Evolutionary conservation across 2,329 filamentous ascomycete species (phyloP).

Genomic region (Diaporthe vexans): DNA sequence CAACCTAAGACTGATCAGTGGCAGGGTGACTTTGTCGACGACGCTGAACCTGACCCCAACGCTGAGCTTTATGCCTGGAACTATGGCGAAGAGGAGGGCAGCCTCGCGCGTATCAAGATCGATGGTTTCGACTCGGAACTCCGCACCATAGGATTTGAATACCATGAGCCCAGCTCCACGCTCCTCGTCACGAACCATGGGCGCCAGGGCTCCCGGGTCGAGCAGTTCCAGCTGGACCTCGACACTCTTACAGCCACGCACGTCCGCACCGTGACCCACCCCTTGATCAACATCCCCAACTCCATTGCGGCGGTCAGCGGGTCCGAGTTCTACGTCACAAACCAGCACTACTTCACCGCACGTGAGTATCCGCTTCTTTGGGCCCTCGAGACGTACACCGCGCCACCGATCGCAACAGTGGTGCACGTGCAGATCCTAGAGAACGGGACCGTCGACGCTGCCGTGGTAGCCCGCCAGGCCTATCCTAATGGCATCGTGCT

Average conservation of each 20-base stretch:
- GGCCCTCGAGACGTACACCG: slow-evolving; percentile 53
- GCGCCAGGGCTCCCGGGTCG: slow-evolving; percentile 52
- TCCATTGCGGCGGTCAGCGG: slow-evolving; percentile 52
- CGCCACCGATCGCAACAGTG: slow-evolving; percentile 51
- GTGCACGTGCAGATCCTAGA: slow-evolving; percentile 51
- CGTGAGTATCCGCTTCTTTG: slow-evolving; percentile 46
- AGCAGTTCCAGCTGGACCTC: slow-evolving; percentile 56
- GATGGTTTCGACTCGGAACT: slow-evolving; percentile 50
- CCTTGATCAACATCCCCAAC: slow-evolving; percentile 56
- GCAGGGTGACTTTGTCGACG: slow-evolving; percentile 15
- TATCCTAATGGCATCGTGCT: slow-evolving; percentile 60
- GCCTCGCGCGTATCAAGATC: not conserved
- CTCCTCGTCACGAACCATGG: slow-evolving; percentile 57
- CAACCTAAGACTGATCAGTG: not conserved
- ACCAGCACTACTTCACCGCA: slow-evolving; percentile 54
- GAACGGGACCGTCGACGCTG: slow-evolving; percentile 20
- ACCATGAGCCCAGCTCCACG: slow-evolving; percentile 51
- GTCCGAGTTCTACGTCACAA: slow-evolving; percentile 58
- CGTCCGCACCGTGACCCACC: slow-evolving; percentile 53
- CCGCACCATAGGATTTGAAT: slow-evolving; percentile 57
- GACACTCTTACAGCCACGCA: slow-evolving; percentile 52
- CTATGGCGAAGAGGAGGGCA: slow-evolving; percentile 1
- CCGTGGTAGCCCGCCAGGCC: slow-evolving; percentile 51
- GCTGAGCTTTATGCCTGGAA: slow-evolving; percentile 14
- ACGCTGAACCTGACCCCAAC: slow-evolving; percentile 5